A percentile compares a stretch with the other conserved stretches of the same genome.
These are phyloP conservation scores for Sporothrix mexicana DNA, from an alignment of 2,329 filamentous ascomycete genomes.

Conservation along the genomic window DNA sequence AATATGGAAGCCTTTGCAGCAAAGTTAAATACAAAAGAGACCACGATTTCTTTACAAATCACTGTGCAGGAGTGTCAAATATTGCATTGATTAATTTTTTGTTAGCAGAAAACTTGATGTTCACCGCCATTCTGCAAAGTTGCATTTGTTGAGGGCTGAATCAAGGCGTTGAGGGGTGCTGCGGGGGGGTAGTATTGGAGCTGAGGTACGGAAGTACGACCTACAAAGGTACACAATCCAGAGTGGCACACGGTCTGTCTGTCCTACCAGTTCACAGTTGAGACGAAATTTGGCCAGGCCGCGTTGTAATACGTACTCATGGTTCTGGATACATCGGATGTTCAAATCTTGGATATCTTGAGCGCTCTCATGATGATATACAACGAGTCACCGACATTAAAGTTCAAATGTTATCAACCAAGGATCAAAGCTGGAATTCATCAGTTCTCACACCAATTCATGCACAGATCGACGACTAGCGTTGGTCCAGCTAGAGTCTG, in stretches of 20 bases:
- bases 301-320: too few species aligned
- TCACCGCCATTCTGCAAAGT: constrained; percentile 18
- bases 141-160: constrained; percentile 18
- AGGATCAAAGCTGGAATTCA: not conserved
- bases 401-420: not conserved
- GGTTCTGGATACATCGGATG: too few species aligned
- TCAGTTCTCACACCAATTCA: not conserved
- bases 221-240: too few species aligned
- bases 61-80: too few species aligned
- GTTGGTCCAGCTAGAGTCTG: not conserved
- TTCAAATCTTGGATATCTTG: too few species aligned
- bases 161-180: not conserved
- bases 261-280: too few species aligned
- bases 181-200: not conserved
- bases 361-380: too few species aligned
- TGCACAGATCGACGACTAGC: not conserved
- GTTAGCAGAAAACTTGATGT: not conserved
- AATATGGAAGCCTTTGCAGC: too few species aligned
- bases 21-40: too few species aligned
- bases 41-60: too few species aligned
- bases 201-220: not conserved
- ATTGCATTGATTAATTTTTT: not conserved
- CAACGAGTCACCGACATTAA: not conserved
- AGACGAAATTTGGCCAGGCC: too few species aligned
- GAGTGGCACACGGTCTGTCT: too few species aligned